These are phyloP conservation scores for Tolypocladium amazonense DNA, from an alignment of 2,329 filamentous ascomycete genomes.

Conservation along the genomic window DNA sequence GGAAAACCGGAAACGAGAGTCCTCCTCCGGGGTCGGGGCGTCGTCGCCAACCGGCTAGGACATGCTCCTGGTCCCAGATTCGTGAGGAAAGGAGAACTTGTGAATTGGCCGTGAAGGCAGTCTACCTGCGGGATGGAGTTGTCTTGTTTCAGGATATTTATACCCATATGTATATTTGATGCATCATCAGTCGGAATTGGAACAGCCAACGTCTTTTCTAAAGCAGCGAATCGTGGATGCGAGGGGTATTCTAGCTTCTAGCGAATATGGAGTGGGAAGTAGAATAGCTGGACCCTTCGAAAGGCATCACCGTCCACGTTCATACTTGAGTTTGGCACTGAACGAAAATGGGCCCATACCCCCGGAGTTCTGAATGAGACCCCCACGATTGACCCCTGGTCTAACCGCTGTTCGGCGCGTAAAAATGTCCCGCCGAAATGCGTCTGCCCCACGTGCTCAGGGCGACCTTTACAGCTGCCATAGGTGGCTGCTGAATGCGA, in stretches of 20 bases:
- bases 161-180: background rate
- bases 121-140: background rate
- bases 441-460: background rate
- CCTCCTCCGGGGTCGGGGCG: background rate
- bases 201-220: background rate
- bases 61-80: background rate
- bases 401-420: background rate
- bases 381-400: background rate
- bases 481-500: background rate
- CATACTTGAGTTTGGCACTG: too few relatives aligned
- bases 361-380: background rate
- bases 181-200: background rate
- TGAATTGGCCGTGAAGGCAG: background rate
- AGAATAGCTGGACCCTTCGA: too few relatives aligned
- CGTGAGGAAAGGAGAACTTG: background rate
- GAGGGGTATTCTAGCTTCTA: too few relatives aligned
- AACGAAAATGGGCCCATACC: too few relatives aligned
- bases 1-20: slow-evolving; percentile 21
- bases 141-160: background rate
- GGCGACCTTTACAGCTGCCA: background rate
- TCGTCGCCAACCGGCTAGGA: background rate
- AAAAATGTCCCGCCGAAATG: slow-evolving; percentile 4
- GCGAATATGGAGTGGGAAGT: too few relatives aligned
- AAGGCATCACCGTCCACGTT: too few relatives aligned
- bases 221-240: background rate